Conservation (phyloP, 2,329 filamentous ascomycete species). For the Aspergillus udagawae region DNA sequence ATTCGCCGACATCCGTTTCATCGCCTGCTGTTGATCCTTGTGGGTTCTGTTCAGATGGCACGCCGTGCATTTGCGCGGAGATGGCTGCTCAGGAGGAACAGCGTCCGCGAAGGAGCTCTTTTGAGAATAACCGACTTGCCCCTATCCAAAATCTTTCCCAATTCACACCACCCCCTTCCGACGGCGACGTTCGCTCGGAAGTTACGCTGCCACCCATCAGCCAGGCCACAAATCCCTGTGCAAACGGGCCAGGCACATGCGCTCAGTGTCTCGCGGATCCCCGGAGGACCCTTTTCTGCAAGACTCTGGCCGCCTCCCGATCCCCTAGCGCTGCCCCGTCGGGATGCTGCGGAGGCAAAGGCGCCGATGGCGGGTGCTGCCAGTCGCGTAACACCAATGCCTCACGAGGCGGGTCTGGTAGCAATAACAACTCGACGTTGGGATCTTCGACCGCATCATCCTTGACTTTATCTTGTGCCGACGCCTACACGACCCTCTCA, state of each 20-base stretch:
- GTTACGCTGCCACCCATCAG: slow-evolving; percentile 40
- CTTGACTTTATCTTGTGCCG: slow-evolving; percentile 67
- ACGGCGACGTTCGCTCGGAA: slow-evolving; percentile 55
- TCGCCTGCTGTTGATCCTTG: slow-evolving; percentile 60
- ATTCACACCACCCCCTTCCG: slow-evolving; percentile 52
- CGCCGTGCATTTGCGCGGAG: slow-evolving; percentile 78
- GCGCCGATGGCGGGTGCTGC: slow-evolving; percentile 61
- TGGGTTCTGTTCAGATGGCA: slow-evolving; percentile 78
- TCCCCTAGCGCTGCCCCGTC: slow-evolving; percentile 37
- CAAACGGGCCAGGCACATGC: slow-evolving; percentile 72
- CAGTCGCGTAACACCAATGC: slow-evolving; percentile 33
- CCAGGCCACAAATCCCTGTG: slow-evolving; percentile 44
- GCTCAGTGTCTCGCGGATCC: slow-evolving; percentile 74
- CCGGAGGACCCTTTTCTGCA: slow-evolving; percentile 77
- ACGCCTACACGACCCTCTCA: slow-evolving; percentile 73
- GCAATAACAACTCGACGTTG: slow-evolving; percentile 23
- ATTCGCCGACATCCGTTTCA: slow-evolving; percentile 25
- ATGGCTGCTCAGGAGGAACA: slow-evolving; percentile 45
- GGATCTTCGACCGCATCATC: slow-evolving; percentile 33
- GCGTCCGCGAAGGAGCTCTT: slow-evolving; percentile 43
- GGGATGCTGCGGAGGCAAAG: slow-evolving; percentile 59
- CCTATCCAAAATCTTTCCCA: slow-evolving; percentile 46
- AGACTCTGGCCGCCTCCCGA: slow-evolving; percentile 66
- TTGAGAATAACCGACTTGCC: slow-evolving; percentile 38
- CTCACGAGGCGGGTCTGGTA: slow-evolving; percentile 16